Base-by-base conservation (phyloP, 352 stramenopile genomes). In the Phytophthora pini region DNA sequence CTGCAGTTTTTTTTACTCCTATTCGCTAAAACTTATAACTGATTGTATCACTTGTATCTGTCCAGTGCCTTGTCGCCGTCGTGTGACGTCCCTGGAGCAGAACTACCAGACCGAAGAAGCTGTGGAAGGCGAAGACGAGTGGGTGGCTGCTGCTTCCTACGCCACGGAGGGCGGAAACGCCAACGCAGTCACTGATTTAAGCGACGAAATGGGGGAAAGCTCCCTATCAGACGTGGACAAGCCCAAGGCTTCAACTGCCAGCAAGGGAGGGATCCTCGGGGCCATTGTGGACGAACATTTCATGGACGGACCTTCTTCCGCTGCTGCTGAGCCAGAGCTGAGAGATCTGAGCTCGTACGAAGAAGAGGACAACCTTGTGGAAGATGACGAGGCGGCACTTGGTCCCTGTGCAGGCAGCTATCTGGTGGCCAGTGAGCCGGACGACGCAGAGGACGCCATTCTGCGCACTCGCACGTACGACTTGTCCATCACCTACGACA, bases 401-500 rank as follows among this genome's bases (percentile, higher is more conserved):
- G 71, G 60, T 11, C 46, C 65, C 22, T 41, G 64, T 1, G 20
- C 51, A 31, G 46, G 61, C 45, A 65, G 60, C 41, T 93, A 93
- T 60, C 56, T 93, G 24, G 76, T 93, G 20, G 82, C 88, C 11
- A 84, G 68, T 13, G 84, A 93, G 47, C 81, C 85, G 2, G 83
- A 91, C 40, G 95, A 95, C 64, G 88, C 94, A 61, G 91, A 98
- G 47, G 89, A 98, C 61, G 84, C 95, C 58, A 90, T 98, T 63
- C 69, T 98, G 47, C 94, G 98, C 69, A 98, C 97, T 31, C 91
- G 97, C 58, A 99, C 94, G 48, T 99, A 99, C 77, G 97, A 99
- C 75, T 64, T 99, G 11, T 97, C 81, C 57, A 99, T 99, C 66
- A 99, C 96, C 36, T 99, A 99, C 82, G 98, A 99, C 81, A 99